phyloP scores from a whole-genome alignment of 805 yeast species.

The Yarrowia osloensis region DNA sequence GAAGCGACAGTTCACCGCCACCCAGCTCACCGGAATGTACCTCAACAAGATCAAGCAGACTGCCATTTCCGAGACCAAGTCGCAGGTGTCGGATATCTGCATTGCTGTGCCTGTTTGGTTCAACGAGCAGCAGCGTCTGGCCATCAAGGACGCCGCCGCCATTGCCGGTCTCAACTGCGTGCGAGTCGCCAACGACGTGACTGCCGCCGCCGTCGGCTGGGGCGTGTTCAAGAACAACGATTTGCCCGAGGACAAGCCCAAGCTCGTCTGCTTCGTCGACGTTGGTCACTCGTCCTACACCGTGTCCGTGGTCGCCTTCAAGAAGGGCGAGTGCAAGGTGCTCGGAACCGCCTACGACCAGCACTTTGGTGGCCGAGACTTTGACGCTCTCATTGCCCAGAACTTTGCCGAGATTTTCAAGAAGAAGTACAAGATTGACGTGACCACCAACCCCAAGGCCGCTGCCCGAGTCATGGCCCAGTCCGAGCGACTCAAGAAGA shows the following conservation, averaged over 20 bases:
- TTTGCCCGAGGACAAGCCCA: conserved; percentile 90
- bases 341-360: conserved; percentile 91
- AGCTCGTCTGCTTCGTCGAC: conserved; percentile 89
- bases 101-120: conserved; percentile 97
- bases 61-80: conserved; percentile 78
- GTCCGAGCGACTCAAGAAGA: conserved; percentile 92
- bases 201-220: conserved; percentile 99
- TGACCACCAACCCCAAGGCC: conserved; percentile 89
- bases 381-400: conserved; percentile 90
- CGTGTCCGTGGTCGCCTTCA: conserved; percentile 84
- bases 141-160: conserved; percentile 90
- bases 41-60: conserved; percentile 84
- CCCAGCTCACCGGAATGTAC: conserved; percentile 94
- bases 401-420: conserved; percentile 93
- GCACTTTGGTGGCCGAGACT: conserved; percentile 98
- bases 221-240: conserved; percentile 94
- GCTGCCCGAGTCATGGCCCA: conserved; percentile 89
- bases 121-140: conserved; percentile 95
- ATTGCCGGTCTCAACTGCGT: conserved; percentile 98
- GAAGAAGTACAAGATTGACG: conserved; percentile 89
- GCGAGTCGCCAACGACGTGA: conserved; percentile 93
- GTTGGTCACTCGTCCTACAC: conserved; percentile 96
- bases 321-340: conserved; percentile 94
- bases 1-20: conserved; percentile 74
- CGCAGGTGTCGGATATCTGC: conserved; percentile 81